Base-by-base conservation (phyloP, 176 grass and related monocot species). In the Hyparrhenia diplandra region DNA sequence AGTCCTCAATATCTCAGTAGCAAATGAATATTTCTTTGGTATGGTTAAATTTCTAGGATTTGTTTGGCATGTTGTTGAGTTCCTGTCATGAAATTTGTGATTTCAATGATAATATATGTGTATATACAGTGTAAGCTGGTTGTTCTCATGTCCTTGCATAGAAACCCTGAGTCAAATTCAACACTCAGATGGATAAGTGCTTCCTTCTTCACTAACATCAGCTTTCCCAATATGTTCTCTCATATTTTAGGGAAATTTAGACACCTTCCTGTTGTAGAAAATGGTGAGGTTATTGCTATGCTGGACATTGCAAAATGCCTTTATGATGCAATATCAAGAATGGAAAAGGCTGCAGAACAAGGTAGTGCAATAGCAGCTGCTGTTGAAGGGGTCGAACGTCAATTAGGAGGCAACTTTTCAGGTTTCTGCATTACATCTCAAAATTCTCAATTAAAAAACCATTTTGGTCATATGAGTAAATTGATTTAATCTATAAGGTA, bases 231-330 rank as follows among this genome's bases (percentile, higher is more conserved):
- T 30, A 47, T 80, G 51, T 82, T 81, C 28, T 72, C 78, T 54
- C 72, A 71, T 87, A 43, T 93, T 82, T 78, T 83, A 99, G 96
- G 96, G 25, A 99, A 99, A 91, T 99, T 95, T 88, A 95, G 96
- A 84, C 96, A 99, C 89, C 93, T 99, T 82, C 96, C 93, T 30
- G 96, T 99, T 43, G 96, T 99, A 36, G 96, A 99, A 84, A 99
- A 95, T 88, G 92, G 90, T 69, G 96, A 99, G 88, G 96, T 99
- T 75, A 91, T 95, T 93, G 96, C 92, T 36, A 99, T 99, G 92
- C 87, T 99, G 30, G 96, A 99, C 83, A 99, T 99, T 77, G 92
- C 96, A 52, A 99, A 91, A 84, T 99, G 92, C 73, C 89, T 99
- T 42, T 99, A 95, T 87, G 96, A 95, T 66, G 96, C 92, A 74